Base-by-base conservation (phyloP, 176 grass and related monocot genomes). In the Oryza punctata region DNA sequence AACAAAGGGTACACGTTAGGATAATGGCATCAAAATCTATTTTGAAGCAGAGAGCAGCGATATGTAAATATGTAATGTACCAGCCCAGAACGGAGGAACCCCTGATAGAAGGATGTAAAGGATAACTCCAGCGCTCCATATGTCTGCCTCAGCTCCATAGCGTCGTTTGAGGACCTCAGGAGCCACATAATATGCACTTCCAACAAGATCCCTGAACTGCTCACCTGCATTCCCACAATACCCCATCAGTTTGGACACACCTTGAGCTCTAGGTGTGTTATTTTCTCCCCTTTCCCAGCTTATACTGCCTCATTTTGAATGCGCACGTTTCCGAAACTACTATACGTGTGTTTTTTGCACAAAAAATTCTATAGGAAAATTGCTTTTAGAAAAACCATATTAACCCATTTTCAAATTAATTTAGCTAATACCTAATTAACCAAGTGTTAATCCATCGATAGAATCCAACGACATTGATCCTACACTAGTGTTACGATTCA, bases 1-100 rank as follows among this genome's bases (percentile, higher is more conserved):
- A 61, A 76, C 4, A 28, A 13, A 67, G 25, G 0, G 33, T 52
- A 35, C 44, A 12, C 63, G 69, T 75, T 19, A 75, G 63, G 8
- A 57, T 35, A 30, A 75, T 33, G 44, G 30, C 5, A 67, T 89
- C 57, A 69, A 19, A 38, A 75, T 47, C 3, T n/a, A 12, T 18
- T 18, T 30, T 74, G 29, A 19, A 43, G 10, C 50, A 24, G 37
- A 3, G 9, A 21, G 3, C 52, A 65, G 61, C 10, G 35, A 24
- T 16, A 49, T n/a, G 14, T 28, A 16, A 47, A 24, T 16, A 49
- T n/a, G 14, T 28, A 16, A 47, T 26, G 8, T 83, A 94, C 95
- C 95, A 26, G 89, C 95, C 92, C 95, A 95, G 79, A 95, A 98
- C n/a, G 95, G 95, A 57, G 95, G 95, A 29, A 98, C 95, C 12